phyloP scores from a whole-genome alignment of 306 rosid genomes.

The Gastrolobium villosum region DNA sequence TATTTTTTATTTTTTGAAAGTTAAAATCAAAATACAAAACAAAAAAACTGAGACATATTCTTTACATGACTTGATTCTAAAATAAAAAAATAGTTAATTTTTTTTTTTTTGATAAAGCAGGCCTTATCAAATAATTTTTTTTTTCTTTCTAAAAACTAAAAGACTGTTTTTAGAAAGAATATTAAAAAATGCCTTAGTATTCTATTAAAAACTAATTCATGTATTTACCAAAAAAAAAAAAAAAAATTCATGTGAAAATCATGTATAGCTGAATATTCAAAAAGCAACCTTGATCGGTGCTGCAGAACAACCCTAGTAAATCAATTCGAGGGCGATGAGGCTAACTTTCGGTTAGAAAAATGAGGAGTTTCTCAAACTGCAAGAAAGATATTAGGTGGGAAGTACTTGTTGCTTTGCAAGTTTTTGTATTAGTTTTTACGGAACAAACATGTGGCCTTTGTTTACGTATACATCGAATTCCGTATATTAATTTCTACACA shows the following conservation, averaged over 20 bases:
- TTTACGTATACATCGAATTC: not conserved
- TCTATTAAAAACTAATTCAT: not conserved
- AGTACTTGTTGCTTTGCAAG: constrained; percentile 62
- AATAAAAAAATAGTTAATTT: too few species aligned
- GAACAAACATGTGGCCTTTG: constrained; percentile 40
- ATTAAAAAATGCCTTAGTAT: too few species aligned
- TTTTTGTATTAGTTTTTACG: constrained; percentile 55
- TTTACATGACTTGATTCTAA: too few species aligned
- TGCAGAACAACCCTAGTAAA: constrained; percentile 41
- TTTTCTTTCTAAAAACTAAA: too few species aligned
- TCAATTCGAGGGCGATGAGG: not conserved
- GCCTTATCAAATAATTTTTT: too few species aligned
- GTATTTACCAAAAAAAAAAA: too few species aligned
- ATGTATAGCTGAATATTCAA: not conserved
- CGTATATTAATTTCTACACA: not conserved
- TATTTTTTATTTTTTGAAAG: too few species aligned
- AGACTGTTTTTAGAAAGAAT: too few species aligned
- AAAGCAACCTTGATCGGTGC: constrained; percentile 35
- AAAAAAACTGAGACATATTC: too few species aligned
- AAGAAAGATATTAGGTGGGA: constrained; percentile 63
- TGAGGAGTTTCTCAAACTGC: constrained; percentile 41
- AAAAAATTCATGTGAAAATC: not conserved
- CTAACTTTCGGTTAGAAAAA: constrained; percentile 32
- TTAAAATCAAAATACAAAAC: too few species aligned
- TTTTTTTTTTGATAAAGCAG: too few species aligned